A percentile compares a stretch with the other conserved stretches of the same genome.
Evolutionary conservation across 768 basidiomycete species (phyloP).

Genomic region (Trametes cingulata): DNA sequence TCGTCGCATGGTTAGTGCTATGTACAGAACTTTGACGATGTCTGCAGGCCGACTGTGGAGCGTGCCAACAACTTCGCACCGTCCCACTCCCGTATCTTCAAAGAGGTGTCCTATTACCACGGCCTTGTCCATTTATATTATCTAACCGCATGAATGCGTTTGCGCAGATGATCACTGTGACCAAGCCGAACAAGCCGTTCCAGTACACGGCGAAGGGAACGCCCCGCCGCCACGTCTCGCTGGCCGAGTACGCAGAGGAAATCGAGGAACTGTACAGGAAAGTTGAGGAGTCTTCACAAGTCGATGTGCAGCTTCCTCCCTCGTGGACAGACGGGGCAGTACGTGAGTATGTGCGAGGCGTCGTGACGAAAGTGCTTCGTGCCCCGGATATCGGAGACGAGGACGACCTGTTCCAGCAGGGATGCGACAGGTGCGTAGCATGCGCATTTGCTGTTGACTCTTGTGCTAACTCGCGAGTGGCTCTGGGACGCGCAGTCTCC

Average conservation of each 20-base stretch:
- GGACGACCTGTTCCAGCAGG: constrained; percentile 43
- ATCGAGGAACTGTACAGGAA: constrained; percentile 39
- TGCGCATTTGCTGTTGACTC: neutral
- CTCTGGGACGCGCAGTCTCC: constrained; percentile 23
- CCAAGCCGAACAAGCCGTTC: constrained; percentile 31
- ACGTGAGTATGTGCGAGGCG: constrained; percentile 33
- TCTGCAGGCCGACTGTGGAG: constrained; percentile 28
- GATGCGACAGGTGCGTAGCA: constrained; percentile 39
- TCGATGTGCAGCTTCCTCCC: constrained; percentile 30
- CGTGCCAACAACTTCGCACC: constrained; percentile 30
- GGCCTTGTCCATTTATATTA: neutral
- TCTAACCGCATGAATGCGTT: neutral
- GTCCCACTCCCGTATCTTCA: constrained; percentile 32
- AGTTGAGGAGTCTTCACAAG: constrained; percentile 36
- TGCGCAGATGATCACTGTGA: constrained; percentile 35
- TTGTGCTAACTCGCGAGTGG: too few relatives aligned
- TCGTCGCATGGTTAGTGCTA: neutral
- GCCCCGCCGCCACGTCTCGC: constrained; percentile 27
- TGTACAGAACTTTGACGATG: neutral
- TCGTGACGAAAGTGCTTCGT: constrained; percentile 37
- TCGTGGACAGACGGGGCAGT: constrained; percentile 29
- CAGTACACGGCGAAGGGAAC: constrained; percentile 35
- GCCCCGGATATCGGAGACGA: constrained; percentile 32
- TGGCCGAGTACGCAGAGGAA: constrained; percentile 38
- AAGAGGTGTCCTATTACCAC: constrained; percentile 30